These are phyloP conservation scores for Colletotrichum plurivorum DNA, from an alignment of 2,329 filamentous ascomycete species.

Conservation along the genomic window DNA sequence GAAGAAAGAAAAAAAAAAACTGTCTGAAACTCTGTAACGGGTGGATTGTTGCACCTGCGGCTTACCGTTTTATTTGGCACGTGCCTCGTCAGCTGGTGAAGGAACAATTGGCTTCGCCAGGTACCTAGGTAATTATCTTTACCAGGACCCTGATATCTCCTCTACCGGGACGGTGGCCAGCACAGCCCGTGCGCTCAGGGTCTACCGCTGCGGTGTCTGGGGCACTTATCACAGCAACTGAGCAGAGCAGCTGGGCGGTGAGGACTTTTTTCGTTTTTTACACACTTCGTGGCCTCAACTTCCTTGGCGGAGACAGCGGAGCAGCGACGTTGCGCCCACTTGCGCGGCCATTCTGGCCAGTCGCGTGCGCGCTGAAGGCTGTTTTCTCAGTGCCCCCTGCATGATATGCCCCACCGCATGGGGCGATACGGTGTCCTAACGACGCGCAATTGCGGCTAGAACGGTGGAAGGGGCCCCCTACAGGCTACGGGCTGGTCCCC, in stretches of 20 bases:
- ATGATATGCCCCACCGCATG: slow-evolving; percentile 3
- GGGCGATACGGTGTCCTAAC: slow-evolving; percentile 17
- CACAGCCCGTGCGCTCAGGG: neutral
- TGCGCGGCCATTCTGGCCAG: slow-evolving; percentile 4
- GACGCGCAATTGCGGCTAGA: slow-evolving; percentile 23
- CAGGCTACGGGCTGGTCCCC: neutral
- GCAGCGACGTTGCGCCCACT: slow-evolving; percentile 3
- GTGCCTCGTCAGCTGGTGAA: no score
- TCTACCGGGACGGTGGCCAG: neutral
- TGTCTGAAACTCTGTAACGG: neutral
- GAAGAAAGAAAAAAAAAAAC: neutral
- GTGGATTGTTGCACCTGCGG: neutral
- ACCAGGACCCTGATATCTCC: neutral
- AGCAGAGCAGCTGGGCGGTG: slow-evolving; percentile 33
- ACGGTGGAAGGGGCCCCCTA: slow-evolving; percentile 12
- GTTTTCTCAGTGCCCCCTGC: slow-evolving; percentile 31
- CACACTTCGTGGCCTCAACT: slow-evolving; percentile 36
- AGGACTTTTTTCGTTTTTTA: slow-evolving; percentile 32
- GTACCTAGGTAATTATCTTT: neutral
- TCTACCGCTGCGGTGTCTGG: neutral
- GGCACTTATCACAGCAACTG: neutral
- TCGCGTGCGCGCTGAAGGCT: slow-evolving; percentile 12
- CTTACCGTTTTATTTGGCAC: neutral
- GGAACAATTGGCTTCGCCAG: no score
- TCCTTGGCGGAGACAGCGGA: slow-evolving; percentile 22